phyloP scores from a whole-genome alignment of 495 filamentous ascomycete genomes.

The Durotheca rogersii region DNA sequence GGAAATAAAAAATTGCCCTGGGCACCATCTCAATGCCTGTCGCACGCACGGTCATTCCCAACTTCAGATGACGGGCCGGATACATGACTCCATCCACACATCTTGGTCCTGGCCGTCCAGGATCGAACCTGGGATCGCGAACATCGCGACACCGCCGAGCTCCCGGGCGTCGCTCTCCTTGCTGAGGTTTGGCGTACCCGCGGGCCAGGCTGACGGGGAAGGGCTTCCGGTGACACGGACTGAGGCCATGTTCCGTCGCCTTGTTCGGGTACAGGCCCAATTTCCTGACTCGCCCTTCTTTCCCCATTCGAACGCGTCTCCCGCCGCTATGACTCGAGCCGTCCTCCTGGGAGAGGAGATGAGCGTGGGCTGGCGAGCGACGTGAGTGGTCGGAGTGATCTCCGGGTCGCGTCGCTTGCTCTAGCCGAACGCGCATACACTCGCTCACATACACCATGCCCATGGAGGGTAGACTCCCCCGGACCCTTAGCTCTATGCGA shows the following conservation, averaged over 20 bases:
- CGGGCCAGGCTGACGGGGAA: constrained; percentile 20
- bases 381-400: too few relatives aligned
- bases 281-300: constrained; percentile 11
- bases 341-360: background rate
- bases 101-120: too few relatives aligned
- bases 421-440: too few relatives aligned
- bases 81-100: constrained; percentile 2
- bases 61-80: constrained; percentile 11
- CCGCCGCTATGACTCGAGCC: constrained; percentile 12
- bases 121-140: constrained; percentile 11
- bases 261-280: too few relatives aligned
- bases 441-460: too few relatives aligned
- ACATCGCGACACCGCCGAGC: constrained; percentile 15
- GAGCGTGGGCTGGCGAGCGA: too few relatives aligned
- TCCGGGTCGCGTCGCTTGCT: too few relatives aligned
- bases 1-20: background rate
- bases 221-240: constrained; percentile 24
- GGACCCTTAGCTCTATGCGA: constrained; percentile 1
- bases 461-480: too few relatives aligned
- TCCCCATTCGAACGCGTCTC: constrained; percentile 13
- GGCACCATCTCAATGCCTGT: background rate
- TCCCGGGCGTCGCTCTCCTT: constrained; percentile 17
- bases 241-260: too few relatives aligned
- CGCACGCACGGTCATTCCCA: constrained; percentile 19
- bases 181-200: too few relatives aligned